phyloP scores from a whole-genome alignment of 1,139 yeast genomes.

The Blastobotrys malaysiensis region DNA sequence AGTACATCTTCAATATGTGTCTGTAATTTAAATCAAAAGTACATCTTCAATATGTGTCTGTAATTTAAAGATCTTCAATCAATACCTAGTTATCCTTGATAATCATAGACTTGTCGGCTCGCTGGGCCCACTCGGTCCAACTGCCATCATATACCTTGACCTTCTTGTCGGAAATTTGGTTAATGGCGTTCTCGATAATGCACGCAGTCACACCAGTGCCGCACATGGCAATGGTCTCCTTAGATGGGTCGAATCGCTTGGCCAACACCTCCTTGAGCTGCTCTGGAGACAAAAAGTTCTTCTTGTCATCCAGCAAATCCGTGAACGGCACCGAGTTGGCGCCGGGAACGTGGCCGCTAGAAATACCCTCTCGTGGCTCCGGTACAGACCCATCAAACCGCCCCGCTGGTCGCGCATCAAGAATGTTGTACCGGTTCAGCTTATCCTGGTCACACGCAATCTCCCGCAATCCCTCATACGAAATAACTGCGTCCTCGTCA shows the following conservation, averaged over 20 bases:
- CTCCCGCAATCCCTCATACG: conserved; percentile 56
- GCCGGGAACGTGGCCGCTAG: conserved; percentile 87
- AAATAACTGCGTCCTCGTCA: conserved; percentile 47
- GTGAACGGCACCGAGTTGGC: conserved; percentile 72
- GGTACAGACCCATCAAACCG: conserved; percentile 74
- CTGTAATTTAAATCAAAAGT: no score
- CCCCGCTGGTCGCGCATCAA: conserved; percentile 77
- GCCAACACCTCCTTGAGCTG: conserved; percentile 45
- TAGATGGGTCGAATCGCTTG: conserved; percentile 42
- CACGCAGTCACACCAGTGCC: conserved; percentile 97
- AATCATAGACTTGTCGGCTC: conserved; percentile 29
- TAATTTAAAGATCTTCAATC: no score
- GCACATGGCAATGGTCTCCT: conserved; percentile 67
- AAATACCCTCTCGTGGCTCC: conserved; percentile 82
- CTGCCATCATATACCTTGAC: conserved; percentile 86
- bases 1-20: no score
- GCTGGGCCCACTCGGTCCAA: conserved; percentile 62
- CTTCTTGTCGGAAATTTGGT: conserved; percentile 43
- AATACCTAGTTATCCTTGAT: conserved; percentile 16
- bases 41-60: no score
- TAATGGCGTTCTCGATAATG: conserved; percentile 65
- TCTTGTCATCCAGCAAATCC: conserved; percentile 46
- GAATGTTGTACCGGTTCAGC: conserved; percentile 44
- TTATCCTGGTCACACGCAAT: conserved; percentile 49
- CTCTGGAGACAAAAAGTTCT: conserved; percentile 43